Evolutionary conservation across 768 basidiomycete genomes (phyloP).

Genomic region (Boletus sp.): DNA sequence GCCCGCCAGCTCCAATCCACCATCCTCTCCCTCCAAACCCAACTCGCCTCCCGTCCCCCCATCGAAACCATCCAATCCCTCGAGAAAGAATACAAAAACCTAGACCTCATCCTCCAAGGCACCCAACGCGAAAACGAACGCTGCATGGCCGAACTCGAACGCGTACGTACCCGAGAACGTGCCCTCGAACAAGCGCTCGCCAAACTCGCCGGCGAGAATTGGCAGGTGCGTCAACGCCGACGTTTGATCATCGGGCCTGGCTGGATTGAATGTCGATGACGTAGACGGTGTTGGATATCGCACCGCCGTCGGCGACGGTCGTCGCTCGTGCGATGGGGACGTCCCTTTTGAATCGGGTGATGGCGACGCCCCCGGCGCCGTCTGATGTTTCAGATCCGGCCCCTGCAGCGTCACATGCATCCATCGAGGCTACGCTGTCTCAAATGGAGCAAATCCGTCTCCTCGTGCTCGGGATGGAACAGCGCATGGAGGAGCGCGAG

Average conservation of each 20-base stretch:
- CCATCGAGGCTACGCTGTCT: conserved; percentile 44
- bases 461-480: conserved; percentile 74
- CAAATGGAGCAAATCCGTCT: conserved; percentile 69
- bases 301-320: conserved; percentile 31
- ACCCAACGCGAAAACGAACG: conserved; percentile 86
- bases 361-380: conserved; percentile 17
- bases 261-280: neutral
- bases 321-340: conserved; percentile 29
- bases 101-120: conserved; percentile 74
- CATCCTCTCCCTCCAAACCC: conserved; percentile 60
- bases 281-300: conserved; percentile 37
- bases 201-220: conserved; percentile 73
- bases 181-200: conserved; percentile 71
- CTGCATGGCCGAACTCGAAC: conserved; percentile 78
- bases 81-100: conserved; percentile 69
- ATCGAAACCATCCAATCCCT: conserved; percentile 63
- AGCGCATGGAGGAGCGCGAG: conserved; percentile 62
- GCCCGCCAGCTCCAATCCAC: conserved; percentile 55
- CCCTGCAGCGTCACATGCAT: conserved; percentile 21
- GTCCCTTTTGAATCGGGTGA: conserved; percentile 24
- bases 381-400: conserved; percentile 17
- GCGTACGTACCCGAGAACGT: conserved; percentile 70
- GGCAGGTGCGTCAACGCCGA: conserved; percentile 61
- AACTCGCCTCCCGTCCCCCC: conserved; percentile 67
- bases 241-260: neutral